Base-by-base conservation (phyloP, 352 stramenopile genomes). In the Phytophthora meadii region DNA sequence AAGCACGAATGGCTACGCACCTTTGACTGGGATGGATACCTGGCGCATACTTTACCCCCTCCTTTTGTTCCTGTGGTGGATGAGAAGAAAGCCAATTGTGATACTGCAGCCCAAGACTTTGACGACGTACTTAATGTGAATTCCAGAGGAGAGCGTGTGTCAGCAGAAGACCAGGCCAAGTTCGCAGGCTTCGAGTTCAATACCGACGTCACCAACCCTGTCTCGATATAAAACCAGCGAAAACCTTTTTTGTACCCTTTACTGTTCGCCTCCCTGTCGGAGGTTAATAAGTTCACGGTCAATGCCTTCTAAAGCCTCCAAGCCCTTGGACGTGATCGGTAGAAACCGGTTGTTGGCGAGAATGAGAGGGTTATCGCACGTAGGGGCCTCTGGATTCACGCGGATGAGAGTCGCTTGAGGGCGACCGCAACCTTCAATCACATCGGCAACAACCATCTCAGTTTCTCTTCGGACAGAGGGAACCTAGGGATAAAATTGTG, bases 391-490 rank as follows among this genome's bases (percentile, higher is more conserved):
- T 11, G 86, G 84, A 47, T 95, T 95, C 46, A 95, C 74, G 49
- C 88, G 84, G 58, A 95, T 79, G 7, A 94, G 77, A 12, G 68
- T 79, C 1, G 83, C 79, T 54, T 93, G 88, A 0, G 54, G 56
- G 14, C 57, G 60, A 8, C 77, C 63, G 28, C 84, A 94, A 8
- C 76, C 70, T 40, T 81, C 70, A n/a, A 92, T 82, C 5, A 83
- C 70, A 53, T 92, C 88, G 0, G 76, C 73, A 19, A 94, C 84
- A 19, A 95, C 85, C 84, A 92, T 89, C 56, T 95, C 88, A 9
- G 76, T 90, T 52, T 94, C 82, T 50, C 68, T 85, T 8, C 88
- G 84, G 8, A 95, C 88, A 4, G 88, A 94, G 7, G 86, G 84
- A 4, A 95, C 86, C 87, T 94, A 64, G 15, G 0, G 24, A 45